These are phyloP conservation scores for Wickerhamiella alocasiicola DNA, from an alignment of 805 yeast genomes.

Conservation along the genomic window DNA sequence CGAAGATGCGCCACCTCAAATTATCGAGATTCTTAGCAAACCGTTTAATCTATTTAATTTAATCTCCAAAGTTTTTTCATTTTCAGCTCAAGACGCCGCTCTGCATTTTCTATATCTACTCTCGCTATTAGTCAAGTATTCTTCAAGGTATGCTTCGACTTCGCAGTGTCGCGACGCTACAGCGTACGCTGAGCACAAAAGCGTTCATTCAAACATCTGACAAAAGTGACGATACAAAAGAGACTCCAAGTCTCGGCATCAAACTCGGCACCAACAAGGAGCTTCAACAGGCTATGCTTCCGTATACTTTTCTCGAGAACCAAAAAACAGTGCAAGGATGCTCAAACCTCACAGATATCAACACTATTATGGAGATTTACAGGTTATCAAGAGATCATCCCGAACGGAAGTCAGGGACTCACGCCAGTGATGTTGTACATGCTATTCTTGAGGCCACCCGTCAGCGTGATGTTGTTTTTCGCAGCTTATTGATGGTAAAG, in stretches of 20 bases:
- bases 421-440: constrained; percentile 20
- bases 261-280: background rate
- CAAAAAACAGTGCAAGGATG: constrained; percentile 17
- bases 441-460: constrained; percentile 19
- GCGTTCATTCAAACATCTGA: background rate
- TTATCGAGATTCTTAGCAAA: too few species aligned
- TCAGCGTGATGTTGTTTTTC: constrained; percentile 16
- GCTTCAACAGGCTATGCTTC: too few species aligned
- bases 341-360: constrained; percentile 17
- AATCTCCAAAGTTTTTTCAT: too few species aligned
- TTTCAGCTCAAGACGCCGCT: background rate
- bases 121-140: background rate
- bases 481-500: constrained; percentile 17
- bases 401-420: constrained; percentile 5
- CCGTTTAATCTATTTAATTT: too few species aligned
- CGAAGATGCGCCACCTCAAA: too few species aligned
- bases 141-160: constrained; percentile 2
- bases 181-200: constrained; percentile 4
- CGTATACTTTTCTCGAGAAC: background rate
- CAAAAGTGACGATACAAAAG: background rate
- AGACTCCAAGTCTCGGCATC: background rate
- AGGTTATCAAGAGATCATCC: constrained; percentile 16
- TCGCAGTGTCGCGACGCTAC: constrained; percentile 5
- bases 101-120: background rate
- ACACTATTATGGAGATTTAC: constrained; percentile 19